Conservation (phyloP, 768 basidiomycete genomes). For the Rhodotorula taiwanensis region DNA sequence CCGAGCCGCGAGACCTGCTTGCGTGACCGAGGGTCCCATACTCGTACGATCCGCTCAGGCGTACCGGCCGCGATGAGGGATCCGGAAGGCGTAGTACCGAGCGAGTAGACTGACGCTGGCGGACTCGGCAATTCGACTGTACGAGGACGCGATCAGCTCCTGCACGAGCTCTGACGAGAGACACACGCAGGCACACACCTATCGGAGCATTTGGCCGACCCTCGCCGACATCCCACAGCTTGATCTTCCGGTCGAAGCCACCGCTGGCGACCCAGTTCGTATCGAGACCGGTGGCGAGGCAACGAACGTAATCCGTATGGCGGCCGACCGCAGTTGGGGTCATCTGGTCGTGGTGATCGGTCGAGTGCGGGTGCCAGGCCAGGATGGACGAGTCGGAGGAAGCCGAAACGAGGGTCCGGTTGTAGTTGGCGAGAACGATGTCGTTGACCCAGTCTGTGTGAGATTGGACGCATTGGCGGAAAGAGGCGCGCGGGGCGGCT, state of each 20-base stretch:
- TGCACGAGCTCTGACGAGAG: constrained; percentile 12
- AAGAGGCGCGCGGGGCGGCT: constrained; percentile 50
- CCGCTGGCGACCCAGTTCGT: constrained; percentile 86
- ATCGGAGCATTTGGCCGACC: constrained; percentile 30
- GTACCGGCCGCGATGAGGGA: constrained; percentile 78
- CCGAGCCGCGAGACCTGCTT: constrained; percentile 72
- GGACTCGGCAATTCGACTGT: constrained; percentile 54
- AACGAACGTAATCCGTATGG: constrained; percentile 76
- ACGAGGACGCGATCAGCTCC: constrained; percentile 43
- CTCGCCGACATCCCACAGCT: constrained; percentile 78
- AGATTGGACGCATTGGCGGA: constrained; percentile 79
- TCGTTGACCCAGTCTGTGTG: constrained; percentile 95
- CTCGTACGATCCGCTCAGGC: constrained; percentile 78
- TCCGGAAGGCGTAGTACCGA: constrained; percentile 72
- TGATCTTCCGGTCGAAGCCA: constrained; percentile 88
- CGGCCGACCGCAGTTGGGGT: constrained; percentile 52
- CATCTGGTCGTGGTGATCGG: constrained; percentile 36
- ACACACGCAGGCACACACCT: constrained; percentile 26
- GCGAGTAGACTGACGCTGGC: constrained; percentile 63
- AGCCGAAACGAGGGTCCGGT: constrained; percentile 84
- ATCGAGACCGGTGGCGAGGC: constrained; percentile 47
- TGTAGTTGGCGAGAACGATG: constrained; percentile 78
- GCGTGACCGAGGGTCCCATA: constrained; percentile 89
- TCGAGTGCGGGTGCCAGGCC: constrained; percentile 77
- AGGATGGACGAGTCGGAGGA: constrained; percentile 94